Evolutionary conservation across 345 rosid species (phyloP), one percentile per base, ranked within the genome.

Genomic region (Corchorus capsularis): DNA sequence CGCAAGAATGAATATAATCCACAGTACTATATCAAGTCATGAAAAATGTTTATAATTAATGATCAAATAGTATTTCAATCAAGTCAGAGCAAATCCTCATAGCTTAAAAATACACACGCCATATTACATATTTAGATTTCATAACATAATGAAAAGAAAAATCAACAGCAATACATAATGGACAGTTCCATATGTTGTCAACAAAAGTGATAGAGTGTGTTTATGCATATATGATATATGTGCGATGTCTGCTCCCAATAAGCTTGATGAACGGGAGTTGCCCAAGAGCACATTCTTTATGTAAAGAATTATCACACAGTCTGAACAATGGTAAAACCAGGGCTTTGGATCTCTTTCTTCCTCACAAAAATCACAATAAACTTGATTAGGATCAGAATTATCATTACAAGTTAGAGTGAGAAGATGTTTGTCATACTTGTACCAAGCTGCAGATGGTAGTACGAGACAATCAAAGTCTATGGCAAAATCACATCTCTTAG

Each of bases 301-400:
- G 69, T 4, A 37, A 13, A 11, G 49, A 41, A 8, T 6, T 35
- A 20, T 64, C 60, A 62, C 60, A 62, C 35, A 56, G 1, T 8
- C 13, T 49, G 4, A 49, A 4, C 72, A 63, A 20, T 5, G 16
- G 55, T 79, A 71, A 27, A 69, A 79, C 71, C 65, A 74, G 39
- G 41, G 13, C 14, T 19, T 54, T 17, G 37, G 52, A n/a, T 79
- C 60, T 63, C 64, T 78, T 57, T 73, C 60, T 61, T 72, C 74
- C 46, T 70, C 71, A 53, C 73, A 34, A 5, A 65, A 73, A 27
- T 76, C 74, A 65, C 81, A 78, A 49, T 78, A 64, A 32, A 6
- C 20, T 47, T 39, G 43, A 39, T 4, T 39, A 39, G 6, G 43
- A 39, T 39, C 43, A 39, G 43, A 39, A 39, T 12, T 9, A 2